Evolutionary conservation across 768 basidiomycete genomes (phyloP).

Genomic region (Tylopilus cervinicoccineus): DNA sequence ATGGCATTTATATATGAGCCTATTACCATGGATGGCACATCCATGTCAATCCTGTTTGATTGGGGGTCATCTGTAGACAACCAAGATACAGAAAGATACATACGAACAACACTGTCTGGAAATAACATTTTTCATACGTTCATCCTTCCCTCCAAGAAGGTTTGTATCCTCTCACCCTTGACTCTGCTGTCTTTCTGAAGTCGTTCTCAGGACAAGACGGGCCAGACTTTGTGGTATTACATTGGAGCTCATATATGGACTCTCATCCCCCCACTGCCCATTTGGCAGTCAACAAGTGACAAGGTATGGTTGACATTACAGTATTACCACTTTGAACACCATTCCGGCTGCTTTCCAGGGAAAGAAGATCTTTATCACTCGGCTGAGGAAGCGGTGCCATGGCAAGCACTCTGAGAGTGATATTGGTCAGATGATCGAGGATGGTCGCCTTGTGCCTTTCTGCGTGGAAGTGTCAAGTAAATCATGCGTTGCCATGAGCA

Average conservation of each 20-base stretch:
- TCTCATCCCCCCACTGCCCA: conserved; percentile 21
- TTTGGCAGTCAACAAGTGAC: conserved; percentile 40
- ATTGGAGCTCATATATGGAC: conserved; percentile 49
- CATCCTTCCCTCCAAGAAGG: conserved; percentile 43
- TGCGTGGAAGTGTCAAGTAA: conserved; percentile 36
- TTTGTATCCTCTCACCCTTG: conserved; percentile 11
- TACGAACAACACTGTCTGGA: conserved; percentile 21
- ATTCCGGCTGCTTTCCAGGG: conserved; percentile 14
- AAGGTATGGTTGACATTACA: conserved; percentile 26
- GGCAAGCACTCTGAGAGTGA: conserved; percentile 30
- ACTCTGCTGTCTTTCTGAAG: conserved; percentile 3
- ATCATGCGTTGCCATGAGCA: conserved; percentile 16
- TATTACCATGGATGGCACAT: conserved; percentile 46
- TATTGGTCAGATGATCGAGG: conserved; percentile 37
- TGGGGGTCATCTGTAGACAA: conserved; percentile 43
- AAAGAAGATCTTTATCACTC: conserved; percentile 33
- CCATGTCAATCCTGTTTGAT: conserved; percentile 45
- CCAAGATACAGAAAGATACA: conserved; percentile 31
- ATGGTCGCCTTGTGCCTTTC: conserved; percentile 42
- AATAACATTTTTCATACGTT: conserved; percentile 46
- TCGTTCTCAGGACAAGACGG: conserved; percentile 28
- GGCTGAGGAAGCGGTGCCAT: conserved; percentile 35
- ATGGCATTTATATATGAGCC: conserved; percentile 56
- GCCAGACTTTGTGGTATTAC: conserved; percentile 40
- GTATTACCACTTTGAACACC: background rate